Conservation (phyloP, 331 rosid species). For the Malus hybrid region DNA sequence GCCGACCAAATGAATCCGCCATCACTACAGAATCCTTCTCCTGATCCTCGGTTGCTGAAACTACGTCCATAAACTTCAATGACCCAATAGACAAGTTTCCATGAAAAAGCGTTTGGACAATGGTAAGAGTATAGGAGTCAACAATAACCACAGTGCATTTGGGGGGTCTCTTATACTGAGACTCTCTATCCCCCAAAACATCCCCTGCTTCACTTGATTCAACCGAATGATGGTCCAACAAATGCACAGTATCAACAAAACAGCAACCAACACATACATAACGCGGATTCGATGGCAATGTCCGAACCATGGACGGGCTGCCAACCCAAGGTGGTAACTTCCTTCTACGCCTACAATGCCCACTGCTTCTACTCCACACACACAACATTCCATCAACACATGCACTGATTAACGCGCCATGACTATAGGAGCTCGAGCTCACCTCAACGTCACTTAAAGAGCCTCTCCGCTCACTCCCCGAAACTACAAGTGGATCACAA, state of each 20-base stretch:
- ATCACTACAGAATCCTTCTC: conserved; percentile 54
- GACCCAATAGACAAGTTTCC: conserved; percentile 71
- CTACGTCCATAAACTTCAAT: conserved; percentile 66
- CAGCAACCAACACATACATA: conserved; percentile 80
- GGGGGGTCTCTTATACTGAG: conserved; percentile 43
- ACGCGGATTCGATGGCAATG: conserved; percentile 59
- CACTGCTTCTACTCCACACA: conserved; percentile 89
- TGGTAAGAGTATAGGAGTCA: conserved; percentile 65
- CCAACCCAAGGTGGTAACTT: conserved; percentile 96
- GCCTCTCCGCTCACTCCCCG: conserved; percentile 22
- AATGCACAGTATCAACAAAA: conserved; percentile 40
- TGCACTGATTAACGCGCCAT: conserved; percentile 68
- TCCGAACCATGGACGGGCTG: conserved; percentile 60
- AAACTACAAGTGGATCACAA: conserved; percentile 48
- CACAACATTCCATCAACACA: conserved; percentile 87
- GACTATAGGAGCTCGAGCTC: conserved; percentile 23
- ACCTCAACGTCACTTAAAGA: conserved; percentile 22
- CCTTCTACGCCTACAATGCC: conserved; percentile 82
- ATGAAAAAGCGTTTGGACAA: conserved; percentile 75
- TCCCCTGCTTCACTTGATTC: conserved; percentile 43
- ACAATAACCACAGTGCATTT: conserved; percentile 69
- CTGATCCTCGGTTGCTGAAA: conserved; percentile 37
- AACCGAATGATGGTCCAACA: conserved; percentile 28
- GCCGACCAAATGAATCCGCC: conserved; percentile 65
- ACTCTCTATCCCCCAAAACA: conserved; percentile 40